Percentiles rank a stretch among this genome's conserved stretches.
phyloP scores from a whole-genome alignment of 1,139 yeast genomes.

The Hansenula anomala region DNA sequence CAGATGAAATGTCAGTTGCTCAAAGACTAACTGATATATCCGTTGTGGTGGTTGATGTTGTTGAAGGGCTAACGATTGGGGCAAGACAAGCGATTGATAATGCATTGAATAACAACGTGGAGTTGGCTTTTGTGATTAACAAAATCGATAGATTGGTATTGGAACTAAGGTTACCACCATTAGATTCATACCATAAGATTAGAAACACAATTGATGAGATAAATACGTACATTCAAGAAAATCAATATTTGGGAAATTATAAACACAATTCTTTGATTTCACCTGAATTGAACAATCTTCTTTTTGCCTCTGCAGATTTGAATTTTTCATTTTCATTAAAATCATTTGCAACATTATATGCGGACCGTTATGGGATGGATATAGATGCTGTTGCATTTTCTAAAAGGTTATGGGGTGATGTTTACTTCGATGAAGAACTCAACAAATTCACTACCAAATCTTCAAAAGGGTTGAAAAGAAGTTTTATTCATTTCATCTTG shows the following conservation, averaged over 20 bases:
- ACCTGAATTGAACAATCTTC: slow-evolving; percentile 61
- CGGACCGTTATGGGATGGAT: slow-evolving; percentile 21
- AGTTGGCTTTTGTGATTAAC: slow-evolving; percentile 63
- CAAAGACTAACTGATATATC: slow-evolving; percentile 61
- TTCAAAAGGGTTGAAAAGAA: slow-evolving; percentile 32
- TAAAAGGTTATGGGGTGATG: slow-evolving; percentile 72
- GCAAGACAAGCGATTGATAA: slow-evolving; percentile 46
- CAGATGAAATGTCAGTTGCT: slow-evolving; percentile 65
- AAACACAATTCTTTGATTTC: slow-evolving; percentile 34
- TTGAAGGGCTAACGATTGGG: slow-evolving; percentile 69
- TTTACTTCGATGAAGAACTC: slow-evolving; percentile 42
- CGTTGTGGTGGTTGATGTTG: slow-evolving; percentile 71
- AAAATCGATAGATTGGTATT: slow-evolving; percentile 79
- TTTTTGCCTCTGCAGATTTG: slow-evolving; percentile 67
- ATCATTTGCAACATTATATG: slow-evolving; percentile 59
- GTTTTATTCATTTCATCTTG: slow-evolving; percentile 67
- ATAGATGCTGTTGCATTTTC: slow-evolving; percentile 42
- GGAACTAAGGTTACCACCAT: slow-evolving; percentile 71
- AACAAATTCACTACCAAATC: slow-evolving; percentile 46
- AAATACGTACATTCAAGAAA: slow-evolving; percentile 42
- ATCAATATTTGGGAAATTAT: slow-evolving; percentile 22
- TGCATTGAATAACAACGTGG: slow-evolving; percentile 42
- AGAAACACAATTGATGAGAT: slow-evolving; percentile 57
- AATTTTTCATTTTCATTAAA: slow-evolving; percentile 60
- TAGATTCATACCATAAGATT: slow-evolving; percentile 69